These are phyloP conservation scores for Neoconidiobolus thromboides DNA, from an alignment of 371 early-diverging fungal species.

Conservation along the genomic window DNA sequence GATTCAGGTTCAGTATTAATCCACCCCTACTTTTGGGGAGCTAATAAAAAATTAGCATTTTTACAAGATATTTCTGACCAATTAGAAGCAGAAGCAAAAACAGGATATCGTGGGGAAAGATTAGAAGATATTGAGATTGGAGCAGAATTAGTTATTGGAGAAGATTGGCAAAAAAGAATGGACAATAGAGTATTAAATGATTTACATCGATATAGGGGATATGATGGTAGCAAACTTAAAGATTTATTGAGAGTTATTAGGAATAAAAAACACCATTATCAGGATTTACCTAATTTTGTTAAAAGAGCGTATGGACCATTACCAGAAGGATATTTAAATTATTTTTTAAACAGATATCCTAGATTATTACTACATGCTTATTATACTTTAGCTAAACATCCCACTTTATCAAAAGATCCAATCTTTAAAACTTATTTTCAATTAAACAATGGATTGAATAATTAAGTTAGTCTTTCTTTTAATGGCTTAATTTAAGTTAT, in stretches of 20 bases:
- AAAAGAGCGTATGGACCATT: conserved; percentile 62
- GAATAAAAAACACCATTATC: conserved; percentile 96
- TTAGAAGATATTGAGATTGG: conserved; percentile 43
- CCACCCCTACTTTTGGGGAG: conserved; percentile 91
- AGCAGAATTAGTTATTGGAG: conserved; percentile 34
- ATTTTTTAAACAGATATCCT: conserved; percentile 83
- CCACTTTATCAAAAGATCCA: conserved; percentile 29
- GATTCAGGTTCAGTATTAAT: conserved; percentile 45
- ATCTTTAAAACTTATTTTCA: conserved; percentile 42
- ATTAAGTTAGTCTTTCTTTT: too few species aligned
- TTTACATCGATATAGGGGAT: conserved; percentile 76
- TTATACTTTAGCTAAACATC: conserved; percentile 32
- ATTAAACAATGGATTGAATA: neutral
- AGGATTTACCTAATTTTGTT: conserved; percentile 64
- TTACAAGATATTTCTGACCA: conserved; percentile 89
- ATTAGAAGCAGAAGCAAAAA: conserved; percentile 69
- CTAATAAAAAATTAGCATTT: conserved; percentile 61
- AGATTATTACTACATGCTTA: conserved; percentile 59
- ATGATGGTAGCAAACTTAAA: conserved; percentile 61
- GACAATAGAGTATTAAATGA: conserved; percentile 61
- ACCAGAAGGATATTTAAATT: conserved; percentile 70
- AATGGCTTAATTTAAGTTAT: too few species aligned
- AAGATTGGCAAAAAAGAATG: conserved; percentile 67
- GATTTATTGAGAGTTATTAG: conserved; percentile 83
- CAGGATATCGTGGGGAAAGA: conserved; percentile 21